phyloP scores from a whole-genome alignment of 805 yeast genomes.

The Millerozyma miso region DNA sequence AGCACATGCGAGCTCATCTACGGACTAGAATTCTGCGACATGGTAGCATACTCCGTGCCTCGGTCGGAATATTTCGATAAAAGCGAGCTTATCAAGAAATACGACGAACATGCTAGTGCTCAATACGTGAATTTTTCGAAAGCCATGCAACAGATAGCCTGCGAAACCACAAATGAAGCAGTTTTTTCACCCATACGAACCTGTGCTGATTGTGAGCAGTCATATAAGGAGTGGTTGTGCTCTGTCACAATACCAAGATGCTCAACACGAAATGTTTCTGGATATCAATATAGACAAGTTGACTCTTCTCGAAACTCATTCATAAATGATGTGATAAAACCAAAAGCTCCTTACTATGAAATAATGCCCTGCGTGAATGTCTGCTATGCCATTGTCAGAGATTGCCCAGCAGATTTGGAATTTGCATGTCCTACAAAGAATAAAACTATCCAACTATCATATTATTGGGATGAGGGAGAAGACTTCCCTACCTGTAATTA shows the following conservation, averaged over 20 bases:
- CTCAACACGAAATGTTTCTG: conserved; percentile 44
- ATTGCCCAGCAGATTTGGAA: conserved; percentile 76
- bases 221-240: conserved; percentile 88
- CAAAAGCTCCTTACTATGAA: conserved; percentile 67
- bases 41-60: conserved; percentile 88
- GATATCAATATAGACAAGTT: conserved; percentile 43
- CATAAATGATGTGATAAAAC: conserved; percentile 46
- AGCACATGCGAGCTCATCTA: conserved; percentile 70
- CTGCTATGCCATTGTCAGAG: conserved; percentile 73
- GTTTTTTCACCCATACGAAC: conserved; percentile 68
- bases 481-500: conserved; percentile 34
- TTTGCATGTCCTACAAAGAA: conserved; percentile 65
- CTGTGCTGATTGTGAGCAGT: conserved; percentile 65
- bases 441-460: conserved; percentile 33
- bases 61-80: conserved; percentile 12
- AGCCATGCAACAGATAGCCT: conserved; percentile 71
- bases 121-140: conserved; percentile 64
- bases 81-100: conserved; percentile 29
- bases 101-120: conserved; percentile 59
- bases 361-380: conserved; percentile 81
- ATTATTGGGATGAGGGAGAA: conserved; percentile 36
- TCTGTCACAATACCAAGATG: conserved; percentile 87
- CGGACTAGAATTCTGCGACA: conserved; percentile 69
- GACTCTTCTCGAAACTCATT: conserved; percentile 57
- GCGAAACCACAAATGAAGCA: conserved; percentile 65